Evolutionary conservation across 108 stramenopile genomes (phyloP).

Genomic region (Nitzschia sp.): DNA sequence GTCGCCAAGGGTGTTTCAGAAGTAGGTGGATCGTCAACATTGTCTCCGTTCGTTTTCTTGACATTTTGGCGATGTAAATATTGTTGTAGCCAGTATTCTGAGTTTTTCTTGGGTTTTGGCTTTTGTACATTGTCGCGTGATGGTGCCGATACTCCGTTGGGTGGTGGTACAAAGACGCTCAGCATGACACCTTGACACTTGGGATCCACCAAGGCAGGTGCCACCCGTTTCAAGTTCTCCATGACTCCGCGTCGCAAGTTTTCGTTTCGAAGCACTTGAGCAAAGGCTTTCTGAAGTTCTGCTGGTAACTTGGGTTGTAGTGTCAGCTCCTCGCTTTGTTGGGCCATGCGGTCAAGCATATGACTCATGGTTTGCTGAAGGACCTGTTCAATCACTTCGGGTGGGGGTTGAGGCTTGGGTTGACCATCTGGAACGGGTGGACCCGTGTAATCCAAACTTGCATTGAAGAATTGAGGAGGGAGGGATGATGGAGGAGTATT

Average conservation of each 20-base stretch:
- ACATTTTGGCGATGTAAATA: conserved; percentile 51
- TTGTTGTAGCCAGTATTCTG: conserved; percentile 81
- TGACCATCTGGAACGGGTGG: conserved; percentile 34
- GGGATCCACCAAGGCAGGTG: conserved; percentile 85
- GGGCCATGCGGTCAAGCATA: conserved; percentile 69
- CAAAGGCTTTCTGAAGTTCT: conserved; percentile 74
- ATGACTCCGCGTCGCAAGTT: conserved; percentile 77
- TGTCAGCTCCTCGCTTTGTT: conserved; percentile 46
- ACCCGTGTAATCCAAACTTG: conserved; percentile 55
- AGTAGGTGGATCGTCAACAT: conserved; percentile 19
- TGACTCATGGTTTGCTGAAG: conserved; percentile 77
- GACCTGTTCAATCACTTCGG: conserved; percentile 66
- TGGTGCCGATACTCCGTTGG: conserved; percentile 66
- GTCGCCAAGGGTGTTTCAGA: conserved; percentile 37
- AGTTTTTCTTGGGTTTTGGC: conserved; percentile 22
- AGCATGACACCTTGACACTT: conserved; percentile 90
- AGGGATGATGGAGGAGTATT: conserved; percentile 32
- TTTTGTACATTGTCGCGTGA: conserved; percentile 29
- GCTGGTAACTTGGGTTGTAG: conserved; percentile 47
- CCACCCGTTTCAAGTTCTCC: conserved; percentile 78
- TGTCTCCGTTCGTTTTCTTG: conserved; percentile 6
- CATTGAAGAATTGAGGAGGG: conserved; percentile 77
- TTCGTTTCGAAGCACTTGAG: conserved; percentile 73
- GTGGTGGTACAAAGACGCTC: conserved; percentile 85
- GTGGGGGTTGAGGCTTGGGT: conserved; percentile 45